Conservation (phyloP, 179 eudicot species). For the Nepenthes alata region DNA sequence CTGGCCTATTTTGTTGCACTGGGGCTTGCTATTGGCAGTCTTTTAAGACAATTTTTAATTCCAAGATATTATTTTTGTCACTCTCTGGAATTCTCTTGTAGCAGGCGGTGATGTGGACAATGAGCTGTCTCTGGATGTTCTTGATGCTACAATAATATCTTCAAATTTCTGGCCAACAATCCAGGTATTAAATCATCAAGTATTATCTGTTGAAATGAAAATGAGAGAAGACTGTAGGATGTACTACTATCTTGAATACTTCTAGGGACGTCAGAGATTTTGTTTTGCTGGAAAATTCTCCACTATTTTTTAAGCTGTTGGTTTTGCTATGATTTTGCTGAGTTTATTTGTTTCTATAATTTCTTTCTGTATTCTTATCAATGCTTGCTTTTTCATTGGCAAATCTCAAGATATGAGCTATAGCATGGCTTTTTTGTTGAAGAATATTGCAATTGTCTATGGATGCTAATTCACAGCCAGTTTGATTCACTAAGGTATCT, state of each 20-base stretch:
- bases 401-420: too few species aligned
- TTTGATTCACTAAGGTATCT: too few species aligned
- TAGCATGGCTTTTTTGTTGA: too few species aligned
- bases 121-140: slow-evolving; percentile 48
- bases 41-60: not conserved
- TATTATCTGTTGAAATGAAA: not conserved
- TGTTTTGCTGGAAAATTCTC: not conserved
- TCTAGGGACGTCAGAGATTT: not conserved
- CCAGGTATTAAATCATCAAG: slow-evolving; percentile 41
- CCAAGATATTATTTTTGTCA: not conserved
- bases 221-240: not conserved
- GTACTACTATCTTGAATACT: not conserved
- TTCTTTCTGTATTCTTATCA: too few species aligned
- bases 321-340: too few species aligned
- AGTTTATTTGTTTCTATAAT: too few species aligned
- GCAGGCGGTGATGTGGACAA: slow-evolving; percentile 31
- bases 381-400: too few species aligned
- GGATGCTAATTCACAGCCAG: too few species aligned
- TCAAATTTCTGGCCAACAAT: slow-evolving; percentile 99
- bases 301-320: not conserved
- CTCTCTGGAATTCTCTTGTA: slow-evolving; percentile 12
- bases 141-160: slow-evolving; percentile 83
- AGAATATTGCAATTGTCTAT: too few species aligned
- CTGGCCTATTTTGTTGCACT: not conserved
- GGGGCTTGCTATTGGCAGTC: not conserved